Base-by-base conservation (phyloP, 1,284 basidiomycete genomes). In the Naganishia albida region DNA sequence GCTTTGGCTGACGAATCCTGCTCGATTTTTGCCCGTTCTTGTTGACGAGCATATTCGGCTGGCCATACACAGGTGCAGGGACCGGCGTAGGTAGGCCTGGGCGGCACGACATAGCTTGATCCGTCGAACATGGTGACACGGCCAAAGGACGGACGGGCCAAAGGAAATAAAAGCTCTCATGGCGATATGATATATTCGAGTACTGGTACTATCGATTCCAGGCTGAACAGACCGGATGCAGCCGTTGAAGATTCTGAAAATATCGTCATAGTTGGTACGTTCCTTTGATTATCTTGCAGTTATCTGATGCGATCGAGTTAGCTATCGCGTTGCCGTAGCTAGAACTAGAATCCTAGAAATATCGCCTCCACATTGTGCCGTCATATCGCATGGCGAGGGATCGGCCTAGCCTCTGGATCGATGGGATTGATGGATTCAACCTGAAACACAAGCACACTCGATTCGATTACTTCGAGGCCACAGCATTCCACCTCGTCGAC, bases 61-160 rank as follows among this genome's bases (percentile, higher is more conserved):
- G 57, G 57, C 57, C 57, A 60, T 26, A 60, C 57, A 20, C 57
- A 60, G 20, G 57, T 60, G 38, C 57, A 60, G 8, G 57, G 57
- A 15, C 57, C 57, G 38, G 57, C 38, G 30, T 60, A 60, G 38
- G 57, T 60, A 12, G 57, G 57, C 38, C 57, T 39, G 13, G 57
- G 57, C 10, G 57, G 57, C n/a, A 60, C 57, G 57, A 60, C 57
- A 26, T 60, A 60, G n/a, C 30, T 10, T 4, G 44, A 49, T 26
- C 34, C 46, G 46, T n/a, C 34, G 34, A 60, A 60, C 57, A 60
- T 60, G 43, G 23, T 60, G 30, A 57, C 25, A 20, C 25, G 54
- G 10, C 18, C 20, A 16, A 38, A 20, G 28, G n/a, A 38, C 2
- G 1, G 42, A 25, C 25, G 1, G 20, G 46, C 12, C 23, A 20